Evolutionary conservation across 176 grass and related monocot genomes (phyloP).

Genomic region (Avena insularis): DNA sequence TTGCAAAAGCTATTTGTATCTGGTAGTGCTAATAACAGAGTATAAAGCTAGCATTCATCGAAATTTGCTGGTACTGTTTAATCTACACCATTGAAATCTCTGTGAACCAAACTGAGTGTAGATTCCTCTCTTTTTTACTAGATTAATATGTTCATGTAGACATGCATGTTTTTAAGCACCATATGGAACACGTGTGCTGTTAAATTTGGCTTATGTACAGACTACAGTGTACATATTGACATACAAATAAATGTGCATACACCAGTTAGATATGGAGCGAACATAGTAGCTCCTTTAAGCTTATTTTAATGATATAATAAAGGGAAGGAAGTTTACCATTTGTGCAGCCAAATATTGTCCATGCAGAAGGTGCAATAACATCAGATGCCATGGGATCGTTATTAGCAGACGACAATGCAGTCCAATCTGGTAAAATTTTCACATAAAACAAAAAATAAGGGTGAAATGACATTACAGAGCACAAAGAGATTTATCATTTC

Average conservation of each 20-base stretch:
- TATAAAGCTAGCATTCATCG: not conserved
- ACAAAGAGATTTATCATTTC: constrained; percentile 20
- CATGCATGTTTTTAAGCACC: constrained; percentile 1
- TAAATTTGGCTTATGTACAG: not conserved
- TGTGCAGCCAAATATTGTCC: constrained; percentile 93
- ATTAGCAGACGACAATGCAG: constrained; percentile 78
- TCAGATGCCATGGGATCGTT: constrained; percentile 88
- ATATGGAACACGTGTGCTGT: not conserved
- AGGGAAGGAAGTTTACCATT: constrained; percentile 65
- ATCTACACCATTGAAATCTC: not conserved
- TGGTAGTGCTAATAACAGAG: not conserved
- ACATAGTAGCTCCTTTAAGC: not conserved
- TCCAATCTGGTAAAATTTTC: constrained; percentile 80
- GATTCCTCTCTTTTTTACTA: not conserved
- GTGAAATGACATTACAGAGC: not conserved
- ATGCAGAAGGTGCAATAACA: constrained; percentile 91
- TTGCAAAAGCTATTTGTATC: not conserved
- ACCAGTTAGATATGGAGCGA: not conserved
- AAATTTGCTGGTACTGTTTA: not conserved
- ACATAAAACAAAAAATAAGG: constrained; percentile 28
- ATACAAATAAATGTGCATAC: not conserved
- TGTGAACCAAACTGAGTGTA: not conserved
- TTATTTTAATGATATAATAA: constrained; percentile 19
- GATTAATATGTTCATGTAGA: not conserved
- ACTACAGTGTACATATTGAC: not conserved